Percentiles rank a stretch among this genome's conserved stretches.
Evolutionary conservation across 2,329 filamentous ascomycete species (phyloP).

Genomic region (Metarhizium sp.): DNA sequence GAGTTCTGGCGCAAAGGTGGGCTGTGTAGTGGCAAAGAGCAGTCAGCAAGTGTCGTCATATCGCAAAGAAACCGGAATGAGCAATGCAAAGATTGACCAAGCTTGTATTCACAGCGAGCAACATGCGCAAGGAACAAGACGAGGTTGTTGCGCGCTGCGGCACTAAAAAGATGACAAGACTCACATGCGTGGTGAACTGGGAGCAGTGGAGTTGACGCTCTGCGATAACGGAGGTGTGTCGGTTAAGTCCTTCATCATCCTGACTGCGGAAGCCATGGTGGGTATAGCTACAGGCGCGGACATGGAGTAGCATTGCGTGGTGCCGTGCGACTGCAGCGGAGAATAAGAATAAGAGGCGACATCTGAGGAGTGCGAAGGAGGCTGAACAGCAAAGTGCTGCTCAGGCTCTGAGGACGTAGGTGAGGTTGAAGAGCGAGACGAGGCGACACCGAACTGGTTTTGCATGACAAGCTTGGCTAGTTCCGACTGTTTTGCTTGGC

Average conservation of each 20-base stretch:
- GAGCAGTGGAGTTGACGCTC: slow-evolving; percentile 49
- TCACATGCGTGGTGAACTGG: slow-evolving; percentile 50
- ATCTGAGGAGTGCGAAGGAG: slow-evolving; percentile 21
- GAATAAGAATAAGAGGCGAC: slow-evolving; percentile 12
- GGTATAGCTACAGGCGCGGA: slow-evolving; percentile 18
- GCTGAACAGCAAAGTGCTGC: slow-evolving; percentile 22
- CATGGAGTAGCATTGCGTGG: slow-evolving; percentile 6
- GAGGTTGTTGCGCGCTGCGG: not conserved
- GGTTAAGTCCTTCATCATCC: slow-evolving; percentile 33
- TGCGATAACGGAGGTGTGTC: slow-evolving; percentile 47
- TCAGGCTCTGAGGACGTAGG: slow-evolving; percentile 20
- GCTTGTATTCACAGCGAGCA: not conserved
- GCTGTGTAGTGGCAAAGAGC: slow-evolving; percentile 29
- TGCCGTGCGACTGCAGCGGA: not conserved
- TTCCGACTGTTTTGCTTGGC: slow-evolving; percentile 30
- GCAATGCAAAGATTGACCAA: not conserved
- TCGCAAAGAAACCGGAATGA: not conserved
- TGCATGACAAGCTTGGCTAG: slow-evolving; percentile 37
- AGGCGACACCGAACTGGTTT: slow-evolving; percentile 26
- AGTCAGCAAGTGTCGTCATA: not conserved
- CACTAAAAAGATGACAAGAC: slow-evolving; percentile 14
- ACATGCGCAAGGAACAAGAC: not conserved
- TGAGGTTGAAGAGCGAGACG: slow-evolving; percentile 18
- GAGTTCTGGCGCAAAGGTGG: slow-evolving; percentile 64
- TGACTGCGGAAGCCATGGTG: slow-evolving; percentile 31